Evolutionary conservation across 1,139 yeast species (phyloP).

Genomic region (Lodderomyces parapsilosis): DNA sequence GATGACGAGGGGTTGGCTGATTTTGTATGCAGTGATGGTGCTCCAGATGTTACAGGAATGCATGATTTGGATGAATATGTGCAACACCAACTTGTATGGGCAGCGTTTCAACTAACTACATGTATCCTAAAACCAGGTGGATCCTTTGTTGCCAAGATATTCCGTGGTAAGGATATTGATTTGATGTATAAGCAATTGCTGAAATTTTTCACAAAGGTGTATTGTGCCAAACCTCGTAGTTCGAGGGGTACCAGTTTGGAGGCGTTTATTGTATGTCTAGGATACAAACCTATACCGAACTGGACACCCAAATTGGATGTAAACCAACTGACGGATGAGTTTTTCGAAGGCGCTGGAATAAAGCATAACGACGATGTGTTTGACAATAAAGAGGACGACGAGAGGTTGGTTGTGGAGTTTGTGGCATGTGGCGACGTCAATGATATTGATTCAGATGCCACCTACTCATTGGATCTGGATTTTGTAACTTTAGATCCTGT

Average conservation of each 20-base stretch:
- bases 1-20: conserved; percentile 58
- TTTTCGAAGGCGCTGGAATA: conserved; percentile 64
- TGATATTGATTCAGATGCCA: conserved; percentile 91
- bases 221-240: conserved; percentile 94
- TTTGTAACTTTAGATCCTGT: conserved; percentile 76
- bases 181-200: conserved; percentile 87
- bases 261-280: conserved; percentile 89
- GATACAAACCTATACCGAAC: conserved; percentile 75
- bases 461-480: conserved; percentile 63
- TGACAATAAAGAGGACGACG: conserved; percentile 47
- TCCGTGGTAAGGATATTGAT: conserved; percentile 94
- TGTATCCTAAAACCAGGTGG: conserved; percentile 89
- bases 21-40: conserved; percentile 95
- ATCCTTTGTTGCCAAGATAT: conserved; percentile 90
- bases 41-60: conserved; percentile 96
- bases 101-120: conserved; percentile 89
- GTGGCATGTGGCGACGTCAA: conserved; percentile 91
- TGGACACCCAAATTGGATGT: conserved; percentile 72
- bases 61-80: conserved; percentile 96
- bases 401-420: conserved; percentile 74
- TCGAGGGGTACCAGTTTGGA: conserved; percentile 93
- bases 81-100: conserved; percentile 87
- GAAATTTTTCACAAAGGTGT: conserved; percentile 75
- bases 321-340: conserved; percentile 72
- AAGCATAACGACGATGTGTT: conserved; percentile 49